Conservation (phyloP, 1,284 basidiomycete genomes). For the Exobasidium rhododendri region DNA sequence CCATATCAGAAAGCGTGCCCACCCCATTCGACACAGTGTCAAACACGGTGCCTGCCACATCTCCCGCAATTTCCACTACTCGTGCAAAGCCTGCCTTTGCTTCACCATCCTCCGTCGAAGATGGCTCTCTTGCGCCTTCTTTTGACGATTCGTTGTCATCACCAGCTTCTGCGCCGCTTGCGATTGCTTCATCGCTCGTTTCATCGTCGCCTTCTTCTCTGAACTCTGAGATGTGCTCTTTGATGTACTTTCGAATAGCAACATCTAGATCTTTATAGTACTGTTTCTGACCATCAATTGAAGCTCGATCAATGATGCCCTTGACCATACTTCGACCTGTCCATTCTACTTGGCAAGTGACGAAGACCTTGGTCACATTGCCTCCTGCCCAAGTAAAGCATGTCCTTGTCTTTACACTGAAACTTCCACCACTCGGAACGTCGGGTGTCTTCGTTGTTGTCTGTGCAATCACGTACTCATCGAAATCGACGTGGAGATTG, state of each 20-base stretch:
- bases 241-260: constrained; percentile 74
- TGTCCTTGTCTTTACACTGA: constrained; percentile 86
- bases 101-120: not conserved
- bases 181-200: constrained; percentile 33
- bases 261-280: constrained; percentile 81
- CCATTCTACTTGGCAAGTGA: constrained; percentile 93
- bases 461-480: constrained; percentile 75
- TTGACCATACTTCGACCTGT: constrained; percentile 93
- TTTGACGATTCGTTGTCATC: constrained; percentile 6
- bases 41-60: constrained; percentile 5
- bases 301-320: constrained; percentile 87
- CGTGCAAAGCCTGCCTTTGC: not conserved
- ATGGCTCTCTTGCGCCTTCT: constrained; percentile 3
- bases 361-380: constrained; percentile 72
- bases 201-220: constrained; percentile 69
- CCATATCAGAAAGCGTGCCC: constrained; percentile 27
- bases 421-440: constrained; percentile 86
- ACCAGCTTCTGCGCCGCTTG: constrained; percentile 10
- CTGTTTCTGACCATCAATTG: constrained; percentile 87
- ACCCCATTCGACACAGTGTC: constrained; percentile 22
- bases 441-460: constrained; percentile 92
- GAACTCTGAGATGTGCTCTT: constrained; percentile 83
- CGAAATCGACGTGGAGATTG: constrained; percentile 74
- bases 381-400: constrained; percentile 90
- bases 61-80: not conserved